Evolutionary conservation across 139 green algal species (phyloP).

Genomic region (Chlorella sp.): DNA sequence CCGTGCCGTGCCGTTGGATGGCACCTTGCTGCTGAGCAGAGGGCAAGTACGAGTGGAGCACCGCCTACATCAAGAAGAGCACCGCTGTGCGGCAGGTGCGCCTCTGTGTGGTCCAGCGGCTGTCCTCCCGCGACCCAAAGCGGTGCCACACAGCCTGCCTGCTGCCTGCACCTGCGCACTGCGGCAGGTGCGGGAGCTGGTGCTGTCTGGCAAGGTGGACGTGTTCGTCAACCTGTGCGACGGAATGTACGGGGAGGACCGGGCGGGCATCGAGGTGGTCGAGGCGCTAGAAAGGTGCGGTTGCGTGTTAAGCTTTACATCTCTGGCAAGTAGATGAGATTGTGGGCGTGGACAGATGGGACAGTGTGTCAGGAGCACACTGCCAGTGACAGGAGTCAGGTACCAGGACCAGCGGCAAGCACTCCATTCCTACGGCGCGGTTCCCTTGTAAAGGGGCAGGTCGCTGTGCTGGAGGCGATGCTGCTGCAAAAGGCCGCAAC

Average conservation of each 20-base stretch:
- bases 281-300: constrained; percentile 17
- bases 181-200: background rate
- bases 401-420: no score
- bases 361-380: background rate
- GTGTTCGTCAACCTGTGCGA: constrained; percentile 21
- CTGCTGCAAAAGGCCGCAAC: background rate
- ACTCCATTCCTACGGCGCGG: no score
- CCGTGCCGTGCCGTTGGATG: no score
- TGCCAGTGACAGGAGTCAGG: no score
- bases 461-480: no score
- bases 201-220: background rate
- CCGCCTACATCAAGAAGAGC: background rate
- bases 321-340: background rate
- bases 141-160: no score
- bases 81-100: background rate
- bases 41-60: constrained; percentile 1
- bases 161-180: no score
- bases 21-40: no score
- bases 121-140: no score
- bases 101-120: no score
- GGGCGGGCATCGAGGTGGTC: constrained; percentile 14
- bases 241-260: constrained; percentile 15
- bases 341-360: background rate
- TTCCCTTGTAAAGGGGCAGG: no score
- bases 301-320: background rate